Evolutionary conservation across 2,329 filamentous ascomycete genomes (phyloP), one percentile per base, ranked within the genome.

Genomic region (Tolypocladium cylindrosporum): DNA sequence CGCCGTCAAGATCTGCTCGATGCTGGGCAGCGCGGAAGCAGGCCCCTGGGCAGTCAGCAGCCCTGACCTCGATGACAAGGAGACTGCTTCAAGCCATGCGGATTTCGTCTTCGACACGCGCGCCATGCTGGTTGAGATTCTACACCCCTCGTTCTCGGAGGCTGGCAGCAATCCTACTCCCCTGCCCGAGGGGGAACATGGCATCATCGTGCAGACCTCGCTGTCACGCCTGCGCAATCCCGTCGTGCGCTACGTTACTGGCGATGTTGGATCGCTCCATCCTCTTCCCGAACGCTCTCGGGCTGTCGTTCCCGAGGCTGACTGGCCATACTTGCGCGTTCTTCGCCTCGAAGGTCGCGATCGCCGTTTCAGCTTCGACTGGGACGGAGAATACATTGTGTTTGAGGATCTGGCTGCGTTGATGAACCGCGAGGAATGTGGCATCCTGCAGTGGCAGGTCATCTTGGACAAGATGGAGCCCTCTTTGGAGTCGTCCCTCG

Each of bases 371-470:
- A 78, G 76, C 56, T 79, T 79, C 58, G 63, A 71, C 7, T 75
- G 74, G 70, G 71, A 69, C 27, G 74, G 68, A 0, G 63, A 64
- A 4, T 75, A 77, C 34, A 66, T 74, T 16, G 70, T 75, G 1
- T 74, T 77, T 31, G 60, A 65, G 0, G 65, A 59, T 0, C 40
- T 78, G 0, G 50, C 63, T 0, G 45, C 59, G 0, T 13, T 71
- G 0, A 64, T 73, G 54, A 61, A 60, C 0, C 61, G 67, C 0
- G 48, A 59, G 0, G 57, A 66, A 2, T 68, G 59, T 4, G 69
- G 69, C 0, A 56, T 78, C 2, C 55, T 78, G 0, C 71, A 78
- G 43, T 78, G 74, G 73, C 75, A 79, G 58, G 62, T 77, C 1
- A 68, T 78, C 2, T 51, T 76, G 5, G 61, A 66, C 14, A 67